Conservation (phyloP, 2,329 filamentous ascomycete species). For the Sarocladium oryzae region DNA sequence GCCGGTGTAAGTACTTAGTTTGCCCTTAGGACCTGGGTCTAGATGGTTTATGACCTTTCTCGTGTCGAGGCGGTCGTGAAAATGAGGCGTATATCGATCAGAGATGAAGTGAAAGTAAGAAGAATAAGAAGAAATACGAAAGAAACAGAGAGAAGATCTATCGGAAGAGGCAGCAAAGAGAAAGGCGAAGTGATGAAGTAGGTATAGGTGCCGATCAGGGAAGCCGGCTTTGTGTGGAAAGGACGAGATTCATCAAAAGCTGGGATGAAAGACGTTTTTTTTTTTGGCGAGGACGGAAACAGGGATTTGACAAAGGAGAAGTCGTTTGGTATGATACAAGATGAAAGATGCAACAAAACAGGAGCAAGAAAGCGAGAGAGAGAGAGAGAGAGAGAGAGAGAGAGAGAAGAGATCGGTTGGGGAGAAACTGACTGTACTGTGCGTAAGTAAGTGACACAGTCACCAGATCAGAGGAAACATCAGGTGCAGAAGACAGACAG, state of each 20-base stretch:
- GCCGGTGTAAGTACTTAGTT: background rate
- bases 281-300: background rate
- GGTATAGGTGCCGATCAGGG: background rate
- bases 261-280: background rate
- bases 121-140: background rate
- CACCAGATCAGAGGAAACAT: background rate
- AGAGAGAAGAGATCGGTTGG: background rate
- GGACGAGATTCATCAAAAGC: background rate
- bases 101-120: background rate
- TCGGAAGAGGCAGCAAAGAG: too few relatives aligned
- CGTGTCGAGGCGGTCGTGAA: too few relatives aligned
- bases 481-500: background rate
- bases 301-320: background rate
- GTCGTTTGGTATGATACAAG: too few relatives aligned
- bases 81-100: too few relatives aligned
- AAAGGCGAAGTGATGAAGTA: too few relatives aligned
- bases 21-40: too few relatives aligned
- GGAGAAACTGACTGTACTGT: too few relatives aligned
- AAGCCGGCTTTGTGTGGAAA: background rate
- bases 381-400: background rate
- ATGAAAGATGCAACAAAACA: background rate
- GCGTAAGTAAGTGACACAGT: background rate
- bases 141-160: too few relatives aligned
- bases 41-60: too few relatives aligned
- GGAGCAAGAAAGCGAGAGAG: background rate